Base-by-base conservation (phyloP, 192 early-diverging fungal species). In the Podila minutissima region DNA sequence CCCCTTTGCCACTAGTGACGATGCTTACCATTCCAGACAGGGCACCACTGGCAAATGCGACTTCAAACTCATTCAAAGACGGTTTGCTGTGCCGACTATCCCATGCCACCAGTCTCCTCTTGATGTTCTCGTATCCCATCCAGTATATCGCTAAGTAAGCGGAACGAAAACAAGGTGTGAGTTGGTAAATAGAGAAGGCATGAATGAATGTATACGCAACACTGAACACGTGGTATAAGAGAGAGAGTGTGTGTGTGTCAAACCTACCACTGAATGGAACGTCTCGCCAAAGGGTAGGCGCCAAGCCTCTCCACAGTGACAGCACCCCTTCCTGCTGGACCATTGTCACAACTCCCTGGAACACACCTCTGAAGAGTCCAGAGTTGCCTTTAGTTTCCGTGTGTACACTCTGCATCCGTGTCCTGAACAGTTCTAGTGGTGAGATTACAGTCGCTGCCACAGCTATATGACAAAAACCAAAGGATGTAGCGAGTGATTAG, bases 281-380 rank as follows among this genome's bases (percentile, higher is more conserved):
- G 83, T 99, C 97, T n/a, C 97, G 88, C 92, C 93, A 93, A 33
- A 99, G 81, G 2, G 96, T 97, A 19, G 96, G 93, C 10, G 86
- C 88, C 15, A 99, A 83, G 1, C 97, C 97, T 38, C 95, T 86
- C 94, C 94, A 99, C 32, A 99, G 83, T 0, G 92, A 87, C 19
- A 82, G 51, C 22, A 87, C 46, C 0, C 96, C 97, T 59, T 86
- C 75, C 2, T 67, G 41, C n/a, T 78, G 60, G 3, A 92, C 88
- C 89, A 95, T 95, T 0, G 63, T 71, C 37, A 75, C 66, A 3
- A 96, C 83, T 20, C 89, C 87, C 20, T 81, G 76, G 46, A 92
- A 83, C 3, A 94, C 91, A 10, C 79, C 89, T 19, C 75, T 50
- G 38, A 96, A 81, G 20, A 81, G 35, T 48, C 77, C 77, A 3